Evolutionary conservation across 148 eudicot genomes (phyloP).

Genomic region (Arbutus unedo): DNA sequence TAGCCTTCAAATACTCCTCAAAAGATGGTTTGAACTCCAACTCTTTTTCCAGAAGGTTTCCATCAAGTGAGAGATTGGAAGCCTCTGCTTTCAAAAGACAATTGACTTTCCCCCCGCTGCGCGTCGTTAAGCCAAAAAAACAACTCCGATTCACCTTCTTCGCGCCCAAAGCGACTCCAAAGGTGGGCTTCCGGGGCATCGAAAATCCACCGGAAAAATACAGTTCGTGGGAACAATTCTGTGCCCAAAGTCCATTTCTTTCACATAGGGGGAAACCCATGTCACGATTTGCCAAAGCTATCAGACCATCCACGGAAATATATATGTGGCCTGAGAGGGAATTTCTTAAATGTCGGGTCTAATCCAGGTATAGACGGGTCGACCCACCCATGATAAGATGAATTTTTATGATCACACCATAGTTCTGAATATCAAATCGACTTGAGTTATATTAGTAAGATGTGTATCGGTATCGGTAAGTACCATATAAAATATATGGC

Average conservation of each 20-base stretch:
- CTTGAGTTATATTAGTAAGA: no score
- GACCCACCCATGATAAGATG: no score
- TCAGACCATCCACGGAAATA: background rate
- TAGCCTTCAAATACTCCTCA: slow-evolving; percentile 72
- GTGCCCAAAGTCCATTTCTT: slow-evolving; percentile 9
- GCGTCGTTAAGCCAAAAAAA: slow-evolving; percentile 11
- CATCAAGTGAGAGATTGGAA: slow-evolving; percentile 1
- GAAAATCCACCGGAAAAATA: slow-evolving; percentile 28
- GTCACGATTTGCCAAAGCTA: slow-evolving; percentile 7
- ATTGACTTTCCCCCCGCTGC: background rate
- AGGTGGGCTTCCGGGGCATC: slow-evolving; percentile 24
- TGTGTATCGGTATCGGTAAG: no score
- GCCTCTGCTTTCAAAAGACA: slow-evolving; percentile 15
- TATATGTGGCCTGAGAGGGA: no score
- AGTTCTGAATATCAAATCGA: no score
- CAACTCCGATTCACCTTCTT: slow-evolving; percentile 28
- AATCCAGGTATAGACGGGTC: no score
- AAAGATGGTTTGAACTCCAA: slow-evolving; percentile 68
- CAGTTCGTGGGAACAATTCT: background rate
- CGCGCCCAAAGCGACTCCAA: slow-evolving; percentile 26
- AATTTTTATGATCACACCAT: no score
- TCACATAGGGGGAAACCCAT: slow-evolving; percentile 14
- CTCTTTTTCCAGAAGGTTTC: slow-evolving; percentile 30
- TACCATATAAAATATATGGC: no score
- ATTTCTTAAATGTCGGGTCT: no score